phyloP scores from a whole-genome alignment of 176 grass and related monocot species.

The Oryza rufipogon region DNA sequence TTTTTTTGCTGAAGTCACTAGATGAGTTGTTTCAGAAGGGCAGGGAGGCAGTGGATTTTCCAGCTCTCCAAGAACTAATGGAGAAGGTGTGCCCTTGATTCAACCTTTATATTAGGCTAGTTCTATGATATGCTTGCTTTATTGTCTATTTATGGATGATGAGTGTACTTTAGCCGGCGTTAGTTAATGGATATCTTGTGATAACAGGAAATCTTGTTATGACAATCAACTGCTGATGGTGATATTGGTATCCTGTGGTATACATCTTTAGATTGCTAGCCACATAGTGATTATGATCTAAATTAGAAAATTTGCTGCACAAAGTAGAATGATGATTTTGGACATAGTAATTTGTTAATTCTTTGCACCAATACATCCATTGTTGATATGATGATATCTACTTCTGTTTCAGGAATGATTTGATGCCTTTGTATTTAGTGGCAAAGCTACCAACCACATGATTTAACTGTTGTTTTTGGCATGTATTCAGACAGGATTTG shows the following conservation, averaged over 20 bases:
- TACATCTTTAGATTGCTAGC: constrained; percentile 19
- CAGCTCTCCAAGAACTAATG: constrained; percentile 64
- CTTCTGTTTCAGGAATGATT: constrained; percentile 8
- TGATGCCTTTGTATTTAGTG: neutral
- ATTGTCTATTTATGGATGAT: constrained; percentile 15
- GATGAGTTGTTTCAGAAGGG: constrained; percentile 75
- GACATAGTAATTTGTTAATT: constrained; percentile 23
- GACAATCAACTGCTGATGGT: neutral
- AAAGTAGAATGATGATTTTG: constrained; percentile 29
- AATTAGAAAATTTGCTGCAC: constrained; percentile 10
- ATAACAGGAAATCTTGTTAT: constrained; percentile 7
- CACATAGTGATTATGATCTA: neutral
- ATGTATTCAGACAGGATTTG: constrained; percentile 82
- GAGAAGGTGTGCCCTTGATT: constrained; percentile 63
- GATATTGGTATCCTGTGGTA: neutral
- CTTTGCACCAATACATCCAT: neutral
- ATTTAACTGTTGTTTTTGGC: constrained; percentile 28
- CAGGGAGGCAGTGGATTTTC: constrained; percentile 64
- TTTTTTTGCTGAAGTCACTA: constrained; percentile 68
- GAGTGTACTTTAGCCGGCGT: too few species aligned
- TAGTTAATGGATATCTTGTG: too few species aligned
- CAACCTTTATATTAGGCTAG: neutral
- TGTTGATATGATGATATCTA: constrained; percentile 8
- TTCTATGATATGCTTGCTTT: neutral
- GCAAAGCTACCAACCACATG: constrained; percentile 5